Evolutionary conservation across 2,329 filamentous ascomycete species (phyloP).

Genomic region (Apiospora pterosperma): DNA sequence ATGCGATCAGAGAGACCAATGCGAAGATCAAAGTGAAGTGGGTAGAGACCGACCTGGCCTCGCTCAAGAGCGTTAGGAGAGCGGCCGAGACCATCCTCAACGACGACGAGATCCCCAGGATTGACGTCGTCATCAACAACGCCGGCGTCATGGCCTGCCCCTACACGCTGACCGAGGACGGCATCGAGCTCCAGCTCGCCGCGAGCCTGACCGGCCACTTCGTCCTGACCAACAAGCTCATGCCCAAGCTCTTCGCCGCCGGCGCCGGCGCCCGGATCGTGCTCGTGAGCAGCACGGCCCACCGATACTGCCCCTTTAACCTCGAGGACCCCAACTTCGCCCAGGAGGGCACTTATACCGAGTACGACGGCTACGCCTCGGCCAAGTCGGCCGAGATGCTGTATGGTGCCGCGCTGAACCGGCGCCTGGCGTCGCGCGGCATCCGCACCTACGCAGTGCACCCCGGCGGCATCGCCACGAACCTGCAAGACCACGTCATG

Average conservation of each 20-base stretch:
- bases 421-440: constrained; percentile 21
- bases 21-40: constrained; percentile 20
- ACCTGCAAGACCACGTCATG: constrained; percentile 16
- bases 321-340: constrained; percentile 26
- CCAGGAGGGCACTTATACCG: constrained; percentile 26
- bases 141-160: constrained; percentile 41
- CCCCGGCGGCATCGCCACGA: constrained; percentile 31
- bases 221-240: constrained; percentile 23
- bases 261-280: constrained; percentile 17
- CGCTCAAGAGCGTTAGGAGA: constrained; percentile 25
- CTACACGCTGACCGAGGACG: constrained; percentile 27
- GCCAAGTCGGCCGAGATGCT: constrained; percentile 44
- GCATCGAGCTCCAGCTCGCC: constrained; percentile 30
- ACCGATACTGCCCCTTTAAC: constrained; percentile 19
- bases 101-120: constrained; percentile 25
- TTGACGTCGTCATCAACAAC: constrained; percentile 25
- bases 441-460: constrained; percentile 35
- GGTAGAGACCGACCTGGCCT: constrained; percentile 23
- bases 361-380: constrained; percentile 38
- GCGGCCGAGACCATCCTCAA: constrained; percentile 25
- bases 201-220: constrained; percentile 33
- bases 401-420: constrained; percentile 34
- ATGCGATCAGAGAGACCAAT: constrained; percentile 21
- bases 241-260: constrained; percentile 21
- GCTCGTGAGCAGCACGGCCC: constrained; percentile 18